Evolutionary conservation across 129 eudicot species (phyloP), one percentile per base, ranked within the genome.

Genomic region (Logfia minima): DNA sequence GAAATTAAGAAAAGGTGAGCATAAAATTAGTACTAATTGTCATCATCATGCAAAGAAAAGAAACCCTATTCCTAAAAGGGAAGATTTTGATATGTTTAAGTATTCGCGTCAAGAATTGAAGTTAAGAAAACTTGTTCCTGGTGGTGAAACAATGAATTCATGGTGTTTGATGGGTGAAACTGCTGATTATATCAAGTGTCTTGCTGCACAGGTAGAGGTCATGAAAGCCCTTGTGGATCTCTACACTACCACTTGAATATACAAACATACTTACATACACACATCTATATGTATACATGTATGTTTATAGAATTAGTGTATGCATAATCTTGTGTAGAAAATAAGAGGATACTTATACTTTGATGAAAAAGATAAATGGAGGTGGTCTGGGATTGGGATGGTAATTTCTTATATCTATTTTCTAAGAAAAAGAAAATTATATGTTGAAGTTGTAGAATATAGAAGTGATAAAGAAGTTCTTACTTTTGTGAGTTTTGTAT

Each of bases 131-230:
- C 78, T 92, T 58, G 87, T 92, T 24, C 98, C 98, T 8, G 98
- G 98, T 4, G 89, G 88, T 59, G 83, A 85, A 75, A 82, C 24
- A 8, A 85, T 92, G 98, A 89, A 83, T 68, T 70, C 75, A 59
- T 51, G 66, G 58, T 85, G 83, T 58, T 83, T 92, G 83, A 71
- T 90, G 82, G 89, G 77, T 60, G 98, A 90, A 83, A 89, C 96
- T 63, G 92, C 93, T 19, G 87, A 92, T 76, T 92, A 92, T 67
- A 85, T 92, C 64, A 88, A 85, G 83, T 90, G 96, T 82, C 96
- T 92, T 60, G 70, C 74, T 68, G 83, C 89, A 28, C 98, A 92
- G 83, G 90, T 92, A 83, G 80, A 89, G 79, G 92, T 90, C 43
- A 92, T 92, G 98, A 78, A 81, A 80, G 76, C 75, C 68, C 86